phyloP scores from a whole-genome alignment of 2,329 filamentous ascomycete genomes.

The Emmonsiellopsis sp. region DNA sequence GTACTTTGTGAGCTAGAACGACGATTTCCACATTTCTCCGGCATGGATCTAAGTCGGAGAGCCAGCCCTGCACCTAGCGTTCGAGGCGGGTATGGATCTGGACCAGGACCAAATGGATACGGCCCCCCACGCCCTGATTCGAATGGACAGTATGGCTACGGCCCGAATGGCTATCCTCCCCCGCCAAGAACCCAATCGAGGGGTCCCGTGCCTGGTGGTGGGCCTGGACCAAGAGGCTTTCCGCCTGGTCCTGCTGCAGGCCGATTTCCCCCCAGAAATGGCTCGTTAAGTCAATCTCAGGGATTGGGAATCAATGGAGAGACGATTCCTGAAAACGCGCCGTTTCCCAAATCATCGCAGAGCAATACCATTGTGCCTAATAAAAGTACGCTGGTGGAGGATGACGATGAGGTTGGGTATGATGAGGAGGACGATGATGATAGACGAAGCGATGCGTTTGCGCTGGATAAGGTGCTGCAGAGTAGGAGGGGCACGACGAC shows the following conservation, averaged over 20 bases:
- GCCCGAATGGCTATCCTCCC: conserved; percentile 25
- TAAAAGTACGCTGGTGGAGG: conserved; percentile 95
- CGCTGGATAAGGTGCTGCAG: conserved; percentile 42
- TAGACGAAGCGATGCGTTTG: conserved; percentile 56
- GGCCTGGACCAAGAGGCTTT: conserved; percentile 18
- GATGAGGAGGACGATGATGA: conserved; percentile 36
- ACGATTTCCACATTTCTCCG: conserved; percentile 72
- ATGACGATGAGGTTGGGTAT: conserved; percentile 58
- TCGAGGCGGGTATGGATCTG: conserved; percentile 46
- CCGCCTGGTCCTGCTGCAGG: conserved; percentile 18
- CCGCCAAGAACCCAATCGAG: conserved; percentile 34
- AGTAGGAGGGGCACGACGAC: conserved; percentile 42
- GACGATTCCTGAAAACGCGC: conserved; percentile 50
- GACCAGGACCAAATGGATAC: conserved; percentile 44
- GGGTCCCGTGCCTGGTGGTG: conserved; percentile 22
- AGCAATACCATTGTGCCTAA: conserved; percentile 96
- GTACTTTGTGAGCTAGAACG: conserved; percentile 93
- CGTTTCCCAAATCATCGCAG: conserved; percentile 81
- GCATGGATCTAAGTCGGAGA: conserved; percentile 57
- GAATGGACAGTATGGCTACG: conserved; percentile 18
- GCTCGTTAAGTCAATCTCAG: conserved; percentile 31
- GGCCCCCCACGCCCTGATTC: conserved; percentile 18
- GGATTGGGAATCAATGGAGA: conserved; percentile 50
- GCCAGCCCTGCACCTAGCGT: conserved; percentile 57
- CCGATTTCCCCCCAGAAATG: conserved; percentile 30